These are phyloP conservation scores for Leptomonas pyrrhocoris DNA, from an alignment of 208 protist species.

Conservation along the genomic window DNA sequence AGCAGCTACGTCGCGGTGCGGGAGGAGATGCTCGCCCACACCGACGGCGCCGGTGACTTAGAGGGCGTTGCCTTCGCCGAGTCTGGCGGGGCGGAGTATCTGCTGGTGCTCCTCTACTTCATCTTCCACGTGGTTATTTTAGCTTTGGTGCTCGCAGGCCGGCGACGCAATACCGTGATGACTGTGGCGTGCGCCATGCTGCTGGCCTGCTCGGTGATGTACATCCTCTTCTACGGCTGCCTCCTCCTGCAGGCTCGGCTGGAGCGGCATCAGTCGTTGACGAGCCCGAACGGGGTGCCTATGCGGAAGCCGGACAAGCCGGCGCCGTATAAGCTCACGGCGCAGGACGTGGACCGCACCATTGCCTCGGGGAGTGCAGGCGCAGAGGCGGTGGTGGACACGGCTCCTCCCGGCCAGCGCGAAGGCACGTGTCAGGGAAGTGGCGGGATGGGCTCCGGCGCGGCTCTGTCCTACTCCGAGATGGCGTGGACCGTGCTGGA, in stretches of 20 bases:
- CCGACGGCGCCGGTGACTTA: slow-evolving; percentile 2
- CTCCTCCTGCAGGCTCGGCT: slow-evolving; percentile 15
- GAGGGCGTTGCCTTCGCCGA: slow-evolving; percentile 22
- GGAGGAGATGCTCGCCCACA: slow-evolving; percentile 5
- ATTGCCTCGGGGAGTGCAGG: slow-evolving; percentile 11
- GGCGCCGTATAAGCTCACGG: slow-evolving; percentile 14
- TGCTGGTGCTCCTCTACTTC: slow-evolving; percentile 24
- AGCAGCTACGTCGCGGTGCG: slow-evolving; percentile 9
- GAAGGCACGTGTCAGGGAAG: slow-evolving; percentile 8
- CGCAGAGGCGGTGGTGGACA: slow-evolving; percentile 12
- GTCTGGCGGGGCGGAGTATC: slow-evolving; percentile 31
- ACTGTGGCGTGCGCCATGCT: slow-evolving; percentile 35
- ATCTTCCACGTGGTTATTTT: slow-evolving; percentile 12
- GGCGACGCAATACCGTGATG: slow-evolving; percentile 15
- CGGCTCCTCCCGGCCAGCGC: background rate
- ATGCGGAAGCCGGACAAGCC: slow-evolving; percentile 2
- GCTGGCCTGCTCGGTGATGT: slow-evolving; percentile 33
- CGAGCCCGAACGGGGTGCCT: background rate
- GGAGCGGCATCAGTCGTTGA: slow-evolving; percentile 8
- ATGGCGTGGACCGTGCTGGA: slow-evolving; percentile 29
- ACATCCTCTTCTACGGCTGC: slow-evolving; percentile 40
- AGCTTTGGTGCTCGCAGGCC: slow-evolving; percentile 17
- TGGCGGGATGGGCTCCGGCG: background rate
- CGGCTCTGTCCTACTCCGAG: slow-evolving; percentile 17
- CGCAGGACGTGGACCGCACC: slow-evolving; percentile 14